Evolutionary conservation across 2,329 filamentous ascomycete genomes (phyloP).

Genomic region (Cladosporium sp.): DNA sequence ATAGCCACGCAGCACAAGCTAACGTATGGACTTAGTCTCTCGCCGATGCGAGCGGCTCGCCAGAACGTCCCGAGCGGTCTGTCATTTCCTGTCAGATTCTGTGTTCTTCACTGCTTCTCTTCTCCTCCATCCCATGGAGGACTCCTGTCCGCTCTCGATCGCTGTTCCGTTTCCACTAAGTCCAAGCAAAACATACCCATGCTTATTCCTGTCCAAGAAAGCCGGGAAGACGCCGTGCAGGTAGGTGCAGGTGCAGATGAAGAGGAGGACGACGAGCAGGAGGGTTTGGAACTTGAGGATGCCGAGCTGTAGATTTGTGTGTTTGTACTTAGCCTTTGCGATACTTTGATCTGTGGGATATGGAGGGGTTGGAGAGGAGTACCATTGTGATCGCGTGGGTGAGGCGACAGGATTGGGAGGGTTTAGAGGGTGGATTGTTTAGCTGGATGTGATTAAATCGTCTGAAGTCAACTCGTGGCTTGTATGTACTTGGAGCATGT

Average conservation of each 20-base stretch:
- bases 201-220: slow-evolving; percentile 89
- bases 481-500: not conserved
- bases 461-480: too few species aligned
- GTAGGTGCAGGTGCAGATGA: slow-evolving; percentile 95
- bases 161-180: not conserved
- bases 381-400: slow-evolving; percentile 13
- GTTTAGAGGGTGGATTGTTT: not conserved
- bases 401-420: not conserved
- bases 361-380: not conserved
- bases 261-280: slow-evolving; percentile 85
- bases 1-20: slow-evolving; percentile 90
- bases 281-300: slow-evolving; percentile 99
- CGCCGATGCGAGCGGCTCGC: slow-evolving; percentile 91
- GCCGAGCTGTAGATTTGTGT: slow-evolving; percentile 65
- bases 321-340: not conserved
- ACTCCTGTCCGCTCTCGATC: not conserved
- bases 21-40: slow-evolving; percentile 91
- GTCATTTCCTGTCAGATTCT: not conserved
- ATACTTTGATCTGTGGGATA: not conserved
- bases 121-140: too few species aligned
- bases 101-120: too few species aligned
- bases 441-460: not conserved
- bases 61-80: slow-evolving; percentile 72
- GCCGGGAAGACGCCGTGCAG: slow-evolving; percentile 84
- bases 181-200: slow-evolving; percentile 58